Evolutionary conservation across 805 yeast species (phyloP).

Genomic region (Kluyveromyces wickerhamii): DNA sequence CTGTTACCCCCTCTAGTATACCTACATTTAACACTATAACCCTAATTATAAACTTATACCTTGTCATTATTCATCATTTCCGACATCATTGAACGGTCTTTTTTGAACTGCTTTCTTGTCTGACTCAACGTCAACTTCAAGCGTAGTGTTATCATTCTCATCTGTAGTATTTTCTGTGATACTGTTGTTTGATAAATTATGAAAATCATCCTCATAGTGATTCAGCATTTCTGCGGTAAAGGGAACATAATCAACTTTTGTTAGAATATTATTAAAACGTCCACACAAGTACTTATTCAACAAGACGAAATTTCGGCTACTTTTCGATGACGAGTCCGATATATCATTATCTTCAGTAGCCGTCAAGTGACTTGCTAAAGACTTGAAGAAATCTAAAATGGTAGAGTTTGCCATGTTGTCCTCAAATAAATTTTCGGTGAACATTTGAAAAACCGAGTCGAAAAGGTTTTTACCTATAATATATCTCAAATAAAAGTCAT

Average conservation of each 20-base stretch:
- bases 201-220: conserved; percentile 11
- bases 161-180: background rate
- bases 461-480: conserved; percentile 50
- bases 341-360: conserved; percentile 9
- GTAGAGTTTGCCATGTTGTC: conserved; percentile 70
- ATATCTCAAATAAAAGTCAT: conserved; percentile 48
- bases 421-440: conserved; percentile 39
- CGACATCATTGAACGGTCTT: no score
- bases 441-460: conserved; percentile 39
- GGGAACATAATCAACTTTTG: conserved; percentile 23
- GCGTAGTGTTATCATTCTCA: conserved; percentile 3
- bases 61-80: no score
- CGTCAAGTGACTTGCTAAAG: conserved; percentile 12
- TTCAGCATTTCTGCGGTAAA: conserved; percentile 28
- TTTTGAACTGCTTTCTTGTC: no score
- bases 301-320: conserved; percentile 20
- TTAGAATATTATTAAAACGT: conserved; percentile 24
- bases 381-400: conserved; percentile 58
- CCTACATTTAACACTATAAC: no score
- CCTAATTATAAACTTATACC: no score
- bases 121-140: conserved; percentile 2
- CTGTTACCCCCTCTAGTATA: no score
- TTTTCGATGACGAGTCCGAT: conserved; percentile 16
- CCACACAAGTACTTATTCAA: conserved; percentile 27
- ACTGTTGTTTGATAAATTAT: background rate